A percentile compares a stretch with the other conserved stretches of the same genome.
Conservation (phyloP, 345 rosid species). For the Camelina sativa region DNA sequence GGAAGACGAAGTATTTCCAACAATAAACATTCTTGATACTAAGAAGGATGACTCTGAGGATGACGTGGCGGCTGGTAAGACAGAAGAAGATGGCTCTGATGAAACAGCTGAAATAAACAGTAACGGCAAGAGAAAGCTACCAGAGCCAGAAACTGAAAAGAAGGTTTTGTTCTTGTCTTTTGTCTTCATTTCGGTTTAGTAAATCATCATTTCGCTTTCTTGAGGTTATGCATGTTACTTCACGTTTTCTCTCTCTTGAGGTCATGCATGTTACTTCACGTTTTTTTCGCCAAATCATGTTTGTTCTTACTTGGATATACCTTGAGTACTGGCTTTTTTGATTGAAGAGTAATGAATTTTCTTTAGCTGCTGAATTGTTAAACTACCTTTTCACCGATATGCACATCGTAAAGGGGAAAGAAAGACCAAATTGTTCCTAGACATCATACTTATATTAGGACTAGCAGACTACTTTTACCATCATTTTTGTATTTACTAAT, state of each 20-base stretch:
- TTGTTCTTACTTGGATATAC: not conserved
- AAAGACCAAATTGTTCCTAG: slow-evolving; percentile 9
- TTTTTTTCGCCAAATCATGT: slow-evolving; percentile 8
- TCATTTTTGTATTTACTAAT: slow-evolving; percentile 2
- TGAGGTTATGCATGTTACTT: slow-evolving; percentile 28
- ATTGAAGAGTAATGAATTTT: slow-evolving; percentile 8
- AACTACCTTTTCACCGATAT: not conserved
- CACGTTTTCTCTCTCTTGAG: slow-evolving; percentile 17
- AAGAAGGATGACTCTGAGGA: slow-evolving; percentile 38
- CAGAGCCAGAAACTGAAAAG: slow-evolving; percentile 61
- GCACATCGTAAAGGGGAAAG: not conserved
- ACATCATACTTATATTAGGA: slow-evolving; percentile 16
- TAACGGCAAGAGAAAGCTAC: slow-evolving; percentile 69
- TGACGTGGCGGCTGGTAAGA: slow-evolving; percentile 39
- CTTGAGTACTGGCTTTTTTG: slow-evolving; percentile 10
- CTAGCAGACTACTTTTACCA: slow-evolving; percentile 11
- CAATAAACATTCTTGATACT: slow-evolving; percentile 46
- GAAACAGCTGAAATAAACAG: slow-evolving; percentile 50
- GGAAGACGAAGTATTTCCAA: slow-evolving; percentile 80
- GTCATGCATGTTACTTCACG: slow-evolving; percentile 26
- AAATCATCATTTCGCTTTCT: slow-evolving; percentile 26
- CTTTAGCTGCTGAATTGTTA: slow-evolving; percentile 11
- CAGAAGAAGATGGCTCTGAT: slow-evolving; percentile 51
- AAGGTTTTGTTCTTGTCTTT: slow-evolving; percentile 55
- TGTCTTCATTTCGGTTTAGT: not conserved